Evolutionary conservation across 2,329 filamentous ascomycete genomes (phyloP).

Genomic region (Monosporascus sp.): DNA sequence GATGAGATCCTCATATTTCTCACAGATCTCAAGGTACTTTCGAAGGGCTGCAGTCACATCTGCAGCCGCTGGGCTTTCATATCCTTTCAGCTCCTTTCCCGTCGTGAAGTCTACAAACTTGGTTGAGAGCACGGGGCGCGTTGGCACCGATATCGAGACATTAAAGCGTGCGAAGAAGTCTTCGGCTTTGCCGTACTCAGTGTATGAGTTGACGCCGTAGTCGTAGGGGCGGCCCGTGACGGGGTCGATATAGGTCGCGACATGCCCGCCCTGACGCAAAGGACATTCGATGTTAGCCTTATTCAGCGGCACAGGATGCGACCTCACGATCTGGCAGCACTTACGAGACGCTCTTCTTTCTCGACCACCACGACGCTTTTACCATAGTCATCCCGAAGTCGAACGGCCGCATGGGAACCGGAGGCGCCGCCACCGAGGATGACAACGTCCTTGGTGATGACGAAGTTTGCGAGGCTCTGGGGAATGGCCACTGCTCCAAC

Average conservation of each 20-base stretch:
- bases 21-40: constrained; percentile 23
- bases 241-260: neutral
- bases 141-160: constrained; percentile 22
- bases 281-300: neutral
- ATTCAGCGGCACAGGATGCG: neutral
- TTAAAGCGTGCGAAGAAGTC: constrained; percentile 40
- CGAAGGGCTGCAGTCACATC: constrained; percentile 15
- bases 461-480: neutral
- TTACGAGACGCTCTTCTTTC: constrained; percentile 26
- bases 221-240: constrained; percentile 11
- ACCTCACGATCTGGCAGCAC: neutral
- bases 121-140: constrained; percentile 21
- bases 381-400: constrained; percentile 29
- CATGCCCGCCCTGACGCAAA: neutral
- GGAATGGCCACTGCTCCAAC: neutral
- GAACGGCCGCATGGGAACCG: constrained; percentile 31
- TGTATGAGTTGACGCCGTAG: constrained; percentile 32
- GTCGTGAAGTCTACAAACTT: constrained; percentile 31
- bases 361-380: constrained; percentile 31
- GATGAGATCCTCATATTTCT: constrained; percentile 25
- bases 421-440: constrained; percentile 32
- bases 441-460: constrained; percentile 26
- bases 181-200: constrained; percentile 31
- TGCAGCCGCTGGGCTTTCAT: neutral
- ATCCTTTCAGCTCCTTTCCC: constrained; percentile 21